Percentiles rank a stretch among this genome's conserved stretches.
Conservation (phyloP, 2,329 filamentous ascomycete genomes). For the Zymoseptoria brevis region DNA sequence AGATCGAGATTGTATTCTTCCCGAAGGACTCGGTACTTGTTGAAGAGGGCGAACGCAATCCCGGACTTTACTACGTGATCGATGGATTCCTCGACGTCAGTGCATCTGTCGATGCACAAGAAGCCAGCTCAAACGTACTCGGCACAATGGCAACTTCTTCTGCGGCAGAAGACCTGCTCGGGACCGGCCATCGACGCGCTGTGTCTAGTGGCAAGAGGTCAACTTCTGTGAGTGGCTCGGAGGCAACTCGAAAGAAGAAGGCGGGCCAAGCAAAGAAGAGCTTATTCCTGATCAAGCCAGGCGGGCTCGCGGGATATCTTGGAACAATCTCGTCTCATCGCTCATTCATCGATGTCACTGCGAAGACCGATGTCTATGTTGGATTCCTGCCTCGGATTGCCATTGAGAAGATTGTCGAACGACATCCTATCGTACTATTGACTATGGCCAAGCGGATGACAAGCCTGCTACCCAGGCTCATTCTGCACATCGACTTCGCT, state of each 20-base stretch:
- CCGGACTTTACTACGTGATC: slow-evolving; percentile 92
- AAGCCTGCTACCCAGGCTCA: slow-evolving; percentile 75
- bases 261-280: slow-evolving; percentile 49
- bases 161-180: slow-evolving; percentile 24
- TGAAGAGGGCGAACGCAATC: slow-evolving; percentile 94
- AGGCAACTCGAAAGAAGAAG: slow-evolving; percentile 33
- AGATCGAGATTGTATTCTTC: slow-evolving; percentile 96
- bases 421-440: slow-evolving; percentile 81
- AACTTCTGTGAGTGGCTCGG: slow-evolving; percentile 17
- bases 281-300: slow-evolving; percentile 86
- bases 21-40: slow-evolving; percentile 89
- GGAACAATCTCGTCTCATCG: slow-evolving; percentile 90
- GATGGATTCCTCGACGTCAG: slow-evolving; percentile 95
- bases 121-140: slow-evolving; percentile 36
- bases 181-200: slow-evolving; percentile 8
- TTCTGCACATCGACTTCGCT: slow-evolving; percentile 95
- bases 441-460: slow-evolving; percentile 96
- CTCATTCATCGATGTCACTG: slow-evolving; percentile 92
- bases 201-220: slow-evolving; percentile 14
- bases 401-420: slow-evolving; percentile 85
- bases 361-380: slow-evolving; percentile 97
- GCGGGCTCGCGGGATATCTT: slow-evolving; percentile 87
- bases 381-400: slow-evolving; percentile 82
- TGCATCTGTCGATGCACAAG: slow-evolving; percentile 64
- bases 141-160: slow-evolving; percentile 33